phyloP scores from a whole-genome alignment of 202 grass and related monocot species.

The Saccharum hybrid region DNA sequence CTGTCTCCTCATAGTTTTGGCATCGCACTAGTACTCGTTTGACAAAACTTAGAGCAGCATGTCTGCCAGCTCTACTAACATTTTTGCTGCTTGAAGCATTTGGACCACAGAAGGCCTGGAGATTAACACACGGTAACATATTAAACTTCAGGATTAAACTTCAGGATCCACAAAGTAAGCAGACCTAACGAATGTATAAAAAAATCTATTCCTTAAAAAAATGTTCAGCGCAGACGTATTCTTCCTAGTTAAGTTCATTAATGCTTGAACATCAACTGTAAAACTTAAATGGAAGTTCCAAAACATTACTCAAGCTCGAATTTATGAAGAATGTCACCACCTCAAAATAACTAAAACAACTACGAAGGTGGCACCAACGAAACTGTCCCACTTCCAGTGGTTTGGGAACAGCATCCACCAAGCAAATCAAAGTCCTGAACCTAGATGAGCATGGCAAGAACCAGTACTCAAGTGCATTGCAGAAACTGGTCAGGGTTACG shows the following conservation, averaged over 20 bases:
- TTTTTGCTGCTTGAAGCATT: conserved; percentile 67
- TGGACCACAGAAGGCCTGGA: conserved; percentile 61
- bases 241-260: conserved; percentile 5
- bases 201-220: neutral
- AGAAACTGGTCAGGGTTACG: conserved; percentile 1
- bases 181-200: conserved; percentile 20
- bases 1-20: conserved; percentile 62
- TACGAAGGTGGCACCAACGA: neutral
- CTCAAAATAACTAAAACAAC: conserved; percentile 18
- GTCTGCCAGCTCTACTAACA: conserved; percentile 65
- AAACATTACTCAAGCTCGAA: conserved; percentile 6
- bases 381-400: neutral
- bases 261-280: neutral
- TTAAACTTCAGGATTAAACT: too few species aligned
- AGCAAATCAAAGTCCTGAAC: neutral
- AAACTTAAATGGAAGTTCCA: neutral
- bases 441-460: conserved; percentile 4
- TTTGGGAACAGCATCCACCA: neutral
- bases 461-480: neutral
- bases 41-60: conserved; percentile 71
- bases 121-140: conserved; percentile 27
- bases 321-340: neutral
- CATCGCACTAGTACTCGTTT: conserved; percentile 65
- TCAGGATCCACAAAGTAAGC: conserved; percentile 33
- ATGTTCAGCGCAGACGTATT: neutral